Evolutionary conservation across 2,329 filamentous ascomycete genomes (phyloP).

Genomic region (Xylariaceae sp.): DNA sequence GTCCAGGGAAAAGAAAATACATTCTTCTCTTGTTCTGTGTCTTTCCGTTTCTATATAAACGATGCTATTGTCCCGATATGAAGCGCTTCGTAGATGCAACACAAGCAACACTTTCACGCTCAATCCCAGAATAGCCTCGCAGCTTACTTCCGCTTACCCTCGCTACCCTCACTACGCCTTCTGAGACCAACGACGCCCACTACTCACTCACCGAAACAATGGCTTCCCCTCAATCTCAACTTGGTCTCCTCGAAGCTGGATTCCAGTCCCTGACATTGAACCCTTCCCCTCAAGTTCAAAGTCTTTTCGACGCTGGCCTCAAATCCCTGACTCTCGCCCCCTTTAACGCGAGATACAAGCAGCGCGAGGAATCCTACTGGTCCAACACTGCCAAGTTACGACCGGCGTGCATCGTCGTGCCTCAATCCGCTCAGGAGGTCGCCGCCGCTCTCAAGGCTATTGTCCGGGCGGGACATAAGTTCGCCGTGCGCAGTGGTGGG

Average conservation of each 20-base stretch:
- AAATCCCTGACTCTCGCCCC: not conserved
- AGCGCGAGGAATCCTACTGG: conserved; percentile 13
- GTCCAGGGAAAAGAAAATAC: not conserved
- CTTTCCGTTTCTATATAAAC: not conserved
- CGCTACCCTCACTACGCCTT: too few species aligned
- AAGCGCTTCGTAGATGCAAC: not conserved
- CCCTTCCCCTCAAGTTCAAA: not conserved
- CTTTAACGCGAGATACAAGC: conserved; percentile 2
- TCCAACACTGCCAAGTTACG: conserved; percentile 8
- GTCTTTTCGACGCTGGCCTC: not conserved
- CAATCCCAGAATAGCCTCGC: too few species aligned
- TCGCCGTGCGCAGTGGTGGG: conserved; percentile 41
- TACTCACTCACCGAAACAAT: too few species aligned
- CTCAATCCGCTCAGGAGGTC: conserved; percentile 7
- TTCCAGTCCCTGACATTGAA: too few species aligned
- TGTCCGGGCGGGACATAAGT: conserved; percentile 22
- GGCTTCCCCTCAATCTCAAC: too few species aligned
- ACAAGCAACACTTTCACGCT: too few species aligned
- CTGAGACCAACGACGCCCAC: too few species aligned
- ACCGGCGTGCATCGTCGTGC: conserved; percentile 11
- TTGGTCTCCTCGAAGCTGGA: too few species aligned
- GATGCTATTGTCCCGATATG: not conserved
- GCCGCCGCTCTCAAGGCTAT: conserved; percentile 4
- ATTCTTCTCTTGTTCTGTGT: not conserved
- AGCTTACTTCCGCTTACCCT: too few species aligned